A percentile compares a stretch with the other conserved stretches of the same genome.
Conservation (phyloP, 495 filamentous ascomycete genomes). For the Aspergillus sparsus region DNA sequence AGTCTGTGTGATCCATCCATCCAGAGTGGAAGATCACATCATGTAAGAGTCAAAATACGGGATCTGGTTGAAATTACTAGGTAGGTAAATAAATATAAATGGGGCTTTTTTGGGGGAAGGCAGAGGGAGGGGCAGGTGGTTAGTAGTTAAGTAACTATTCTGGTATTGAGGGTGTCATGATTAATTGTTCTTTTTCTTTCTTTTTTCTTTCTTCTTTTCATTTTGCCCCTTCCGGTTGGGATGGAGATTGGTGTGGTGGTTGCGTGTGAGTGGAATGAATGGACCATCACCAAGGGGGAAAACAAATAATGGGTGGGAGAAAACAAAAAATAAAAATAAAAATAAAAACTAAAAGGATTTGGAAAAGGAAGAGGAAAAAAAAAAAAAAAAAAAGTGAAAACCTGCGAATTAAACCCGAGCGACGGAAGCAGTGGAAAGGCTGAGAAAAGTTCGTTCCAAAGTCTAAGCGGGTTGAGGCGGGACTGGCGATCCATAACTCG, state of each 20-base stretch:
- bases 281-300: too few relatives aligned
- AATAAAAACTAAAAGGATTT: neutral
- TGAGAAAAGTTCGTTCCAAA: constrained; percentile 17
- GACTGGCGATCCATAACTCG: constrained; percentile 28
- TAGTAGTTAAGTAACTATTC: too few relatives aligned
- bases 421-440: constrained; percentile 22
- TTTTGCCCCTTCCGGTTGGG: neutral
- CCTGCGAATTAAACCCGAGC: constrained; percentile 16
- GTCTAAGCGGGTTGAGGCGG: constrained; percentile 23
- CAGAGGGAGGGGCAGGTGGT: too few relatives aligned
- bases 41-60: constrained; percentile 1
- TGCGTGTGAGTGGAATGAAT: too few relatives aligned
- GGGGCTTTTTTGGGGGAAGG: neutral
- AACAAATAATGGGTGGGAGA: neutral
- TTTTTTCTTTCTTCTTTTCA: neutral
- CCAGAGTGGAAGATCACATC: constrained; percentile 7
- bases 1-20: neutral
- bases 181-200: neutral
- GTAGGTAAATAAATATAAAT: neutral
- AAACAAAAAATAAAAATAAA: neutral
- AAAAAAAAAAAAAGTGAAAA: neutral
- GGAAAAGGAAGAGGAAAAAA: neutral
- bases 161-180: neutral
- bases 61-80: too few relatives aligned
- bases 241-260: neutral